Conservation (phyloP, 2,329 filamentous ascomycete genomes). For the Chaetomiaceae sp. region DNA sequence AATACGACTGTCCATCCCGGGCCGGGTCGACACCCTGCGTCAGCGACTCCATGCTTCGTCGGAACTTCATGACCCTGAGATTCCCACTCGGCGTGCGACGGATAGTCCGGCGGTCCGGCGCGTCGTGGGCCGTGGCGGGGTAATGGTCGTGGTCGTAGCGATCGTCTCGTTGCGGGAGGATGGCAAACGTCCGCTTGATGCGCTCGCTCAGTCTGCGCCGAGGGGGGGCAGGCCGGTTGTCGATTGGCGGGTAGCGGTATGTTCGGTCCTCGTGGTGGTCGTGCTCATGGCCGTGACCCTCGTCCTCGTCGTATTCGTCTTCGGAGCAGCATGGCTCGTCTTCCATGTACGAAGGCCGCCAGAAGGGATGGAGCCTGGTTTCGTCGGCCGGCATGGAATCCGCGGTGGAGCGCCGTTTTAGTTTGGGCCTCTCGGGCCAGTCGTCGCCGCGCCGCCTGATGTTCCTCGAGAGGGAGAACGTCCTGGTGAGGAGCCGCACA, state of each 20-base stretch:
- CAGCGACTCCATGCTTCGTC: constrained; percentile 45
- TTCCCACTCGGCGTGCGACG: constrained; percentile 56
- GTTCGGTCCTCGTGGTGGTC: constrained; percentile 37
- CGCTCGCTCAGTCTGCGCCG: constrained; percentile 48
- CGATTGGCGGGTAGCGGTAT: constrained; percentile 45
- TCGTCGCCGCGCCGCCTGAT: constrained; percentile 30
- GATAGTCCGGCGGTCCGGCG: constrained; percentile 51
- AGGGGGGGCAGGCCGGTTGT: constrained; percentile 43
- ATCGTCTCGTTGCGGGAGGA: constrained; percentile 48
- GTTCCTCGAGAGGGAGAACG: constrained; percentile 50
- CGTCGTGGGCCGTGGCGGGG: constrained; percentile 27
- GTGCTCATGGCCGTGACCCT: constrained; percentile 31
- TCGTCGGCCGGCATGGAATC: constrained; percentile 48
- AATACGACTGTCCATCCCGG: neutral
- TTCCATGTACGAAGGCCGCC: constrained; percentile 51
- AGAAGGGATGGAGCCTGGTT: constrained; percentile 56
- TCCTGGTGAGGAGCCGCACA: constrained; percentile 44
- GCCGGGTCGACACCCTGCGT: constrained; percentile 12
- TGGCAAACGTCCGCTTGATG: constrained; percentile 57
- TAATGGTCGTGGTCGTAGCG: constrained; percentile 29
- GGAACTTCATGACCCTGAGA: constrained; percentile 53
- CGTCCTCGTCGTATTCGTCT: constrained; percentile 28
- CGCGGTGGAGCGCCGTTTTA: constrained; percentile 38
- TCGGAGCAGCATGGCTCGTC: constrained; percentile 28
- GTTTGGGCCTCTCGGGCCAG: constrained; percentile 26